Evolutionary conservation across 2,329 filamentous ascomycete genomes (phyloP), one percentile per base, ranked within the genome.

Genomic region (Stromatinia cepivora): DNA sequence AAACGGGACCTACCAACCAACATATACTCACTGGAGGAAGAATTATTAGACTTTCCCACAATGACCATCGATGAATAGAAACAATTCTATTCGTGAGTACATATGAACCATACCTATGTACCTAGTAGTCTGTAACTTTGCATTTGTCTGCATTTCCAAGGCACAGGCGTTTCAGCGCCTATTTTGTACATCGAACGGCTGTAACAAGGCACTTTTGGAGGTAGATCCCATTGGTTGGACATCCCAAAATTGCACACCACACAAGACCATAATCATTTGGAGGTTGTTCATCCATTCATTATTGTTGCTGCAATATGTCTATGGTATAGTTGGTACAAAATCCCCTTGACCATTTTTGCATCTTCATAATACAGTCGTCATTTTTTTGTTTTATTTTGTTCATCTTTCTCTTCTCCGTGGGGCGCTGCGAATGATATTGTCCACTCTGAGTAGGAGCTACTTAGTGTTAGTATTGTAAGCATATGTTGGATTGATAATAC

Each of bases 391-490:
- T 72, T 66, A 72, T 71, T 66, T 69, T 36, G 53, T 92, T 85
- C 91, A 90, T 76, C 92, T 87, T 80, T 94, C 91, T 72, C 93
- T 86, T 82, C 87, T 89, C 79, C 95, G 86, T 66, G 95, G 95
- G 66, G 95, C 95, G 65, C 93, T 92, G 72, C 94, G 90, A 80
- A 99, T 98, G 80, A 99, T 99, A 81, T 98, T 95, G 83, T 99
- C 95, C 66, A 99, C 95, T 79, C 95, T 88, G 74, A 99, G 85
- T 72, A 99, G 86, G 73, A 98, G 85, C 92, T 94, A 75, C 66
- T 69, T 71, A 61, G 69, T 58, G 72, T 82, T 75, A 82, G 79
- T 68, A 75, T 67, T 62, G 50, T 42, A 46, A 25, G 45, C 31
- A 66, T 34, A 66, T 65, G 74, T 73, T 36, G 67, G 56, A 36